Evolutionary conservation across 2,329 filamentous ascomycete genomes (phyloP), one percentile per base, ranked within the genome.

Genomic region (Xylariaceae sp.): DNA sequence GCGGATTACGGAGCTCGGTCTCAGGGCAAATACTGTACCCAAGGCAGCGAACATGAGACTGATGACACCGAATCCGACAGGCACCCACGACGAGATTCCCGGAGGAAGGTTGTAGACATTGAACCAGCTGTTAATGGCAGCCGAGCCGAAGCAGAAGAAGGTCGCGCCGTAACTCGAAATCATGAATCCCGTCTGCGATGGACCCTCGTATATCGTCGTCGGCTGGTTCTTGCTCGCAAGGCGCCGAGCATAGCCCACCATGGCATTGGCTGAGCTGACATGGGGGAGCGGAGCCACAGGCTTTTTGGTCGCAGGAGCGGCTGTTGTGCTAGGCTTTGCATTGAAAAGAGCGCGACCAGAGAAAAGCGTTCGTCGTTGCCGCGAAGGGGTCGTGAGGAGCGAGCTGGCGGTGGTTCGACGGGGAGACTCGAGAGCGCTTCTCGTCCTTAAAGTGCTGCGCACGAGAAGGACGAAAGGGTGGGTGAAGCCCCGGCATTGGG

Each of bases 131-230:
- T 82, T 81, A 66, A 78, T 76, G 51, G 75, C 73, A 1, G 80
- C 77, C 67, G 80, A 84, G 44, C 71, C 65, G 58, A 83, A 76
- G 71, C 80, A 83, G 67, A 82, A 81, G 18, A 77, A 61, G 1
- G 81, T 81, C 30, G 82, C 80, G 11, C 75, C 71, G 72, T 86
- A 86, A 69, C 83, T 83, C 51, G 82, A 81, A 65, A 82, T 69
- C 62, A 87, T 79, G 71, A 86, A 88, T 73, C 80, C 78, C 58
- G 81, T 81, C 67, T 89, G 86, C 1, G 85, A 84, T 11, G 84
- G 84, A 1, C 82, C 81, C 67, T 86, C 78, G 75, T 88, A 90
- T 49, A 90, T 77, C 2, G 82, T 73, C 6, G 87, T 84, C 4
- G 82, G 78, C 1, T 77, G 74, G n/a, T 78, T 69, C 63, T 83